Evolutionary conservation across 208 protist genomes (phyloP), one percentile per base, ranked within the genome.

Genomic region (Leishmania turanica): DNA sequence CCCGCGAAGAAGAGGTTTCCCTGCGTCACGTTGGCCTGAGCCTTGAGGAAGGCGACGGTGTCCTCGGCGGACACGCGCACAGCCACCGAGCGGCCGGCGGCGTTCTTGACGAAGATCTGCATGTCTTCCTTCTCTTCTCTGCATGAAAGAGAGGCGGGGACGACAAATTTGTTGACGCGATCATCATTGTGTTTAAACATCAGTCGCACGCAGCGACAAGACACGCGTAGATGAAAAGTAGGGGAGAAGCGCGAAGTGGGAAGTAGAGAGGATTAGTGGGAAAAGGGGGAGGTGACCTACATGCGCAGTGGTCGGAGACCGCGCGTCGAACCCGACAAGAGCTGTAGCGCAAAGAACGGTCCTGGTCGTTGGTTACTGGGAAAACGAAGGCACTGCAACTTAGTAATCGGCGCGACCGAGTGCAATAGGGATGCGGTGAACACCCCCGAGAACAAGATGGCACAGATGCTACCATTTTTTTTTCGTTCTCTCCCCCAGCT

Each of bases 71-170:
- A 86, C 68, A 95, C 93, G 81, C 93, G 91, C 83, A 99, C 91
- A 75, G 92, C 91, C 78, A 98, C 90, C 51, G 96, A 98, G 92
- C 92, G 96, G 85, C 95, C 96, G 34, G 87, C 91, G 64, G 94
- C 86, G 71, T 92, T 97, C 92, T 98, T 99, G 79, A 99, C 91
- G 87, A 98, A 98, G 89, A 99, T 93, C 84, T 98, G 94, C 95
- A 99, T 99, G 51, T 47, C 65, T 70, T 42, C 34, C 40, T 42
- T 60, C 53, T 76, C 71, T 75, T 75, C 71, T 60, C 27, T 53
- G n/a, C 17, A 42, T 13, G 31, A 37, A 47, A 21, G 24, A 19
- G 24, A 45, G 31, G 31, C 4, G 56, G 27, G 27, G 9, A 24
- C 56, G 24, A 5, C 56, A n/a, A 3, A 62, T 24, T 24, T 24